Evolutionary conservation across 116 monocot species (phyloP), one percentile per base, ranked within the genome.

Genomic region (Cymodocea nodosa): DNA sequence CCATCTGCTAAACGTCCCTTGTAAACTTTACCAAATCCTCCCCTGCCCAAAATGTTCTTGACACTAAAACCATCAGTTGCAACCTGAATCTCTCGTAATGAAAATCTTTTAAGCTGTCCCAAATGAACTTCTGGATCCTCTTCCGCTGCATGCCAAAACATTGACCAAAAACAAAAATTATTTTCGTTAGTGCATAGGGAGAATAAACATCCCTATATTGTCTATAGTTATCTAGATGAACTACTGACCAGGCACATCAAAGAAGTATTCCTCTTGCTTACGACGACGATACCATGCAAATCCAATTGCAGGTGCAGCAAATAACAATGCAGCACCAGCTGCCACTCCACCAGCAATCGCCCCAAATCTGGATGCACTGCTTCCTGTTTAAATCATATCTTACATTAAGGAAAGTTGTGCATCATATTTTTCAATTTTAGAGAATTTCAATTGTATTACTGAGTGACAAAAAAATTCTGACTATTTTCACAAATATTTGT

Each of bases 261-360:
- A 89, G 78, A 86, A 94, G 73, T 86, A 63, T 48, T 94, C 84
- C 78, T 84, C 81, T 39, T 81, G 82, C 53, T 80, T 82, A 48
- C 82, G 82, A 55, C 79, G 84, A 34, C 84, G 80, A 86, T 81
- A 89, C 86, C 86, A 94, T 54, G 84, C 85, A 84, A 86, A 86
- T 14, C 71, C 85, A 76, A 94, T 86, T 40, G 86, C 86, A 50
- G 86, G 89, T 30, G 76, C 80, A 78, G 89, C 89, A 71, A 89
- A 89, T 40, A 94, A 76, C 36, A 89, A 68, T 48, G 89, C 86
- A 60, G 89, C 89, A 39, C 89, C 86, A 17, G 82, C 89, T 66
- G 89, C 86, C 59, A 89, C 86, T 72, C 79, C 93, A 37, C 89
- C 89, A 76, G 93, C 93, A 72, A 94, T 84, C 40, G 84, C 76